Conservation (phyloP, 2,329 filamentous ascomycete species). For the Catunica adiposa region DNA sequence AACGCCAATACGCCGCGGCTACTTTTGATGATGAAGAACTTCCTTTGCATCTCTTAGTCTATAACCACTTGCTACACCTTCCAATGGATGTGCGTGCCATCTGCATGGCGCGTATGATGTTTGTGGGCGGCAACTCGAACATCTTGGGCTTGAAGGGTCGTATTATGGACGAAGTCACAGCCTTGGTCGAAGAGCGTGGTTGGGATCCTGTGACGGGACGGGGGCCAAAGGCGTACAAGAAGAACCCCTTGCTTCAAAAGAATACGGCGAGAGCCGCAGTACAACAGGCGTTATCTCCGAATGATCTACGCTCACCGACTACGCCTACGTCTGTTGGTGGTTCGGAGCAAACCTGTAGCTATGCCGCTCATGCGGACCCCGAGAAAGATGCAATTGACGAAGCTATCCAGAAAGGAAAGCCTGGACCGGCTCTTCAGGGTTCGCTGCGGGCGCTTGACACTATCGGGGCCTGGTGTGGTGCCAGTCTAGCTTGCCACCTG, state of each 20-base stretch:
- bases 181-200: conserved; percentile 48
- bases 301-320: conserved; percentile 16
- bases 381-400: conserved; percentile 42
- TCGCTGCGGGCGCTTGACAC: conserved; percentile 49
- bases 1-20: conserved; percentile 28
- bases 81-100: conserved; percentile 67
- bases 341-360: conserved; percentile 22
- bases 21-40: conserved; percentile 78
- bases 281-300: neutral
- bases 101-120: conserved; percentile 79
- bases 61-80: conserved; percentile 56
- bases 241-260: conserved; percentile 28
- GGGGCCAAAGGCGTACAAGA: conserved; percentile 38
- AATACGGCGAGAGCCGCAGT: conserved; percentile 2
- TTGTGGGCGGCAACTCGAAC: conserved; percentile 65
- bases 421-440: conserved; percentile 29
- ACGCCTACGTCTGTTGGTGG: conserved; percentile 17
- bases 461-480: conserved; percentile 58
- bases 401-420: conserved; percentile 31
- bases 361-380: conserved; percentile 29
- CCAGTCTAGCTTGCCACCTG: conserved; percentile 51
- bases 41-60: conserved; percentile 59
- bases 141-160: conserved; percentile 67
- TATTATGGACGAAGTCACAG: conserved; percentile 56
- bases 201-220: conserved; percentile 67